These are phyloP conservation scores for Cryphonectria carpinicola DNA, from an alignment of 2,329 filamentous ascomycete species.

Conservation along the genomic window DNA sequence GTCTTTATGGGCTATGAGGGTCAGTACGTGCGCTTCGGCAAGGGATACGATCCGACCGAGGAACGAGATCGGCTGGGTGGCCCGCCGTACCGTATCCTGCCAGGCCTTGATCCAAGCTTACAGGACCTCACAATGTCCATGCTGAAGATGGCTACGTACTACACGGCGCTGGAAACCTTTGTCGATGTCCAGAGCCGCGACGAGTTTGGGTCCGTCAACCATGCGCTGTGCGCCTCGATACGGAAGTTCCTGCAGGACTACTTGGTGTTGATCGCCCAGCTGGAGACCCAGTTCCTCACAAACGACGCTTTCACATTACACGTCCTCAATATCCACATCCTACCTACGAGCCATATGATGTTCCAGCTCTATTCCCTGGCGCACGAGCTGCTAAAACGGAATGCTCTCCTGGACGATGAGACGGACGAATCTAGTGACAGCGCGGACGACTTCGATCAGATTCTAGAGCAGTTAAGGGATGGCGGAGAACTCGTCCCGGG, in stretches of 20 bases:
- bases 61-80: conserved; percentile 88
- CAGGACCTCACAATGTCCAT: conserved; percentile 86
- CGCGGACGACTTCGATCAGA: conserved; percentile 86
- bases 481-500: conserved; percentile 81
- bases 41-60: conserved; percentile 78
- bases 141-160: conserved; percentile 93
- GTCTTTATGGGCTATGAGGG: conserved; percentile 99
- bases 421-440: conserved; percentile 73
- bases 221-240: conserved; percentile 94
- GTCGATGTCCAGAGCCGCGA: conserved; percentile 92
- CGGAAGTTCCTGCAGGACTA: conserved; percentile 92
- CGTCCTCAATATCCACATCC: conserved; percentile 87
- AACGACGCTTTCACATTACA: conserved; percentile 90
- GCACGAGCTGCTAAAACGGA: conserved; percentile 84
- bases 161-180: conserved; percentile 87
- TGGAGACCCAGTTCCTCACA: conserved; percentile 90
- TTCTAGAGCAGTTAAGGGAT: conserved; percentile 85
- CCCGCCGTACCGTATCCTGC: conserved; percentile 76
- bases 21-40: conserved; percentile 89
- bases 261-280: conserved; percentile 85
- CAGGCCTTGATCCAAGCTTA: conserved; percentile 87
- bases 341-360: conserved; percentile 90
- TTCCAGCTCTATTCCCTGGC: conserved; percentile 86
- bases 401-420: conserved; percentile 83
- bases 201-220: conserved; percentile 92